Evolutionary conservation across 805 yeast genomes (phyloP), one percentile per base, ranked within the genome.

Genomic region (Ogataea populi-albae): DNA sequence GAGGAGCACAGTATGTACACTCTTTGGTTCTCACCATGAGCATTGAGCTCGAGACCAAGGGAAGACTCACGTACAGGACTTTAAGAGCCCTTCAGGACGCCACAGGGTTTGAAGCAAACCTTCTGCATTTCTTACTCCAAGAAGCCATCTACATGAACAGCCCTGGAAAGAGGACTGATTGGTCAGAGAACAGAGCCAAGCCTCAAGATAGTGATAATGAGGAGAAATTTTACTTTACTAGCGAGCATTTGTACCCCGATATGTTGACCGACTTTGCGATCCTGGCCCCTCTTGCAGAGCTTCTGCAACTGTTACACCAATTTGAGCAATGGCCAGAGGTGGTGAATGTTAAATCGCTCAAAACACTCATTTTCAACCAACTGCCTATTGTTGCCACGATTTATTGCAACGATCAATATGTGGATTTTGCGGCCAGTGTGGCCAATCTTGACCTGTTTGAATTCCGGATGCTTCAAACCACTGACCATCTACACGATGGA

Each of bases 71-170:
- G 3, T 68, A 66, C 40, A 50, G 43, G 12, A 58, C 68, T 1
- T 57, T 73, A 37, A 43, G 34, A 17, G 28, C 43, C 2, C 40
- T 74, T 9, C 66, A 69, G 41, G 52, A 51, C 29, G 45, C 37
- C 17, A 50, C 60, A 6, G 57, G 68, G 1, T 77, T 75, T 47
- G 81, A 76, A 39, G 69, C 81, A 4, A 77, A 77, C 43, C 55
- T 71, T 20, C 46, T 77, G 12, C 77, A 77, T 47, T 75, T 77
- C 3, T 58, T 78, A 26, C 68, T 75, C 44, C 81, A 75, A 49
- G 82, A 77, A 43, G 75, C 79, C 5, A 75, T 77, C 11, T 77
- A 77, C 51, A 60, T 72, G 40, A 76, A 73, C 45, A 72, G 75
- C 0, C 32, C 35, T 6, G 57, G 58, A 1, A 30, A 33, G n/a